Percentiles rank a stretch among this genome's conserved stretches.
phyloP scores from a whole-genome alignment of 805 yeast genomes.

The Wickerhamomyces tratensis region DNA sequence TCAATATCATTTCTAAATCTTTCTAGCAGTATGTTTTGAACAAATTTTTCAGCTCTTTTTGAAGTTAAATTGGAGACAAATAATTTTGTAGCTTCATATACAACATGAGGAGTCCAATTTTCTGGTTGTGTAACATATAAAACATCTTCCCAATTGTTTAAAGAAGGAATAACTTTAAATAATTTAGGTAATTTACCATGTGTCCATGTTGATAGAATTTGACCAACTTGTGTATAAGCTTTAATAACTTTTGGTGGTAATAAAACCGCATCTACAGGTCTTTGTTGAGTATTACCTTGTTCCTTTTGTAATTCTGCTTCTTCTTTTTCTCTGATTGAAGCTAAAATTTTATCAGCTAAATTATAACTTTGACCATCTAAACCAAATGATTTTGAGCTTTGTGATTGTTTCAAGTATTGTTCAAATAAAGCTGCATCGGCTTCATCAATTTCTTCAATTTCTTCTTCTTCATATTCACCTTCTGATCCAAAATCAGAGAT shows the following conservation, averaged over 20 bases:
- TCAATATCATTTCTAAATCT: constrained; percentile 66
- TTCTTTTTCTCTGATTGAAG: constrained; percentile 74
- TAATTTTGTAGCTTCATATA: constrained; percentile 88
- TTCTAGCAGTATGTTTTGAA: constrained; percentile 57
- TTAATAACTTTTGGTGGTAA: constrained; percentile 95
- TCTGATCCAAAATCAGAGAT: constrained; percentile 43
- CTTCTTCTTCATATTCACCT: constrained; percentile 37
- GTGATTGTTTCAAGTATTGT: constrained; percentile 47
- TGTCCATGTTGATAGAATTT: constrained; percentile 76
- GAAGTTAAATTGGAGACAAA: constrained; percentile 88
- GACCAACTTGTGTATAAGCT: constrained; percentile 89
- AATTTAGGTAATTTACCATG: constrained; percentile 96
- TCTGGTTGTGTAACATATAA: constrained; percentile 88
- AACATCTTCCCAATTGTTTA: constrained; percentile 93
- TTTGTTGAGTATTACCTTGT: constrained; percentile 19
- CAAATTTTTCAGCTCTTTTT: constrained; percentile 79
- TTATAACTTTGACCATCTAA: constrained; percentile 41
- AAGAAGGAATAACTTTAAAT: constrained; percentile 88
- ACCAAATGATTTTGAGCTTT: constrained; percentile 21
- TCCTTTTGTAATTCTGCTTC: constrained; percentile 20
- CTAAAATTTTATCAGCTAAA: constrained; percentile 91
- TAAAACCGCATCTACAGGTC: constrained; percentile 62
- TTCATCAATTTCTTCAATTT: constrained; percentile 57
- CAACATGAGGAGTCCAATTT: constrained; percentile 90
- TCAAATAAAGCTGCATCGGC: constrained; percentile 82